Evolutionary conservation across 345 rosid species (phyloP).

Genomic region (Euphorbia lathyris): DNA sequence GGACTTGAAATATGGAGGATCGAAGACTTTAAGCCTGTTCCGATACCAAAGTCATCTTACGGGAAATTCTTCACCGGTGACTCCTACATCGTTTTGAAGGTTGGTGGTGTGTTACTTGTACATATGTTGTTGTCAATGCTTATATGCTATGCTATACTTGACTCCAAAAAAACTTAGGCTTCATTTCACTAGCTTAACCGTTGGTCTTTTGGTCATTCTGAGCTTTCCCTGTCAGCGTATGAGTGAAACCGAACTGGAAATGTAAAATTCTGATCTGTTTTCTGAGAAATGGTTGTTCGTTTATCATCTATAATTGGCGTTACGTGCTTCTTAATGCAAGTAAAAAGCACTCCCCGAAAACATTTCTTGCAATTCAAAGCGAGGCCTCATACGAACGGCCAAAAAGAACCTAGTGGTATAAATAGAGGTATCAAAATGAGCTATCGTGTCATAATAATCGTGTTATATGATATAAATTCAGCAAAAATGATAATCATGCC

Average conservation of each 20-base stretch:
- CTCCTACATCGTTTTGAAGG: conserved; percentile 91
- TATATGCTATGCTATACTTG: not conserved
- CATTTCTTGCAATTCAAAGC: not conserved
- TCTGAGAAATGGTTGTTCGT: no score
- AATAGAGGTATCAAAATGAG: not conserved
- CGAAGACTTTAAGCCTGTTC: conserved; percentile 77
- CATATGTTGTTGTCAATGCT: not conserved
- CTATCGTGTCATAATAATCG: not conserved
- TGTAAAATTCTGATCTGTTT: no score
- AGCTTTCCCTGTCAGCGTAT: not conserved
- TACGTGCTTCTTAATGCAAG: not conserved
- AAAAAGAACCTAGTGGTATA: not conserved
- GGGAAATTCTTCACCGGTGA: conserved; percentile 96
- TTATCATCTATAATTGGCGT: no score
- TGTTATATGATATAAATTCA: no score
- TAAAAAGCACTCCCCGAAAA: not conserved
- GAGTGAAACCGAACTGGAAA: no score
- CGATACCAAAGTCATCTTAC: conserved; percentile 55
- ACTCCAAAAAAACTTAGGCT: not conserved
- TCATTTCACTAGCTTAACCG: not conserved
- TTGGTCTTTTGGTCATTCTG: not conserved
- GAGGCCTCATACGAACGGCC: not conserved
- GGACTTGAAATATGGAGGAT: conserved; percentile 97
- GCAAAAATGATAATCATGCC: no score
- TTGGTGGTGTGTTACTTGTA: conserved; percentile 22